Base-by-base conservation (phyloP, 2,329 filamentous ascomycete genomes). In the Cladorrhinum sp. region DNA sequence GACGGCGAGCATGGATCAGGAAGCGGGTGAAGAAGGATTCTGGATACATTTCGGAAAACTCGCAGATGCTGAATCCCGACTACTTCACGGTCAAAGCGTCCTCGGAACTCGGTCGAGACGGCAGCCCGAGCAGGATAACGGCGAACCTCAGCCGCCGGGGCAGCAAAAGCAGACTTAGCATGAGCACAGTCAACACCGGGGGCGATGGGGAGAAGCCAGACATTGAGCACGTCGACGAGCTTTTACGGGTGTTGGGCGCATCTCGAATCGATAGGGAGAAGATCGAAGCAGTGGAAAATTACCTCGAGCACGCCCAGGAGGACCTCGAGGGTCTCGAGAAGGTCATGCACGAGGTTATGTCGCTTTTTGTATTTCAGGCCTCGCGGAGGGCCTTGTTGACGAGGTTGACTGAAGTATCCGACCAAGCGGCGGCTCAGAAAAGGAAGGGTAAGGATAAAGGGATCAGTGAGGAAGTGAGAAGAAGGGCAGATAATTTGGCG, bases 211-310 rank as follows among this genome's bases (percentile, higher is more conserved):
- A 88, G 53, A 82, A 88, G 55, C 78, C 77, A 3, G 77, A 82
- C 28, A 82, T 89, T 28, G 76, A 78, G 20, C 84, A 91, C 69
- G 83, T 92, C 18, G 83, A 86, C 3, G 84, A 85, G 2, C 78
- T 99, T 24, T 82, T 96, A 77, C 77, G 75, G 21, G 82, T 85
- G 2, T 74, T 99, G 58, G 88, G 87, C 64, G 77, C 77, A 42
- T 86, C 89, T 5, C 83, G 70, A 7, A 91, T 99, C 66, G 95
- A 99, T 72, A 85, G 95, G 33, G 94, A 98, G 77, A 98, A 95
- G 77, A 86, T 96, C 61, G 88, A 94, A 63, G 88, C 89, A 0
- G 82, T 97, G 21, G 86, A 89, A 68, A 90, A 85, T 64, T 99
- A 96, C 71, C 79, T 97, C n/a, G 79, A 86, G 48, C 82, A 95